A percentile compares a stretch with the other conserved stretches of the same genome.
phyloP scores from a whole-genome alignment of 345 rosid genomes.

The Clausena lansium region DNA sequence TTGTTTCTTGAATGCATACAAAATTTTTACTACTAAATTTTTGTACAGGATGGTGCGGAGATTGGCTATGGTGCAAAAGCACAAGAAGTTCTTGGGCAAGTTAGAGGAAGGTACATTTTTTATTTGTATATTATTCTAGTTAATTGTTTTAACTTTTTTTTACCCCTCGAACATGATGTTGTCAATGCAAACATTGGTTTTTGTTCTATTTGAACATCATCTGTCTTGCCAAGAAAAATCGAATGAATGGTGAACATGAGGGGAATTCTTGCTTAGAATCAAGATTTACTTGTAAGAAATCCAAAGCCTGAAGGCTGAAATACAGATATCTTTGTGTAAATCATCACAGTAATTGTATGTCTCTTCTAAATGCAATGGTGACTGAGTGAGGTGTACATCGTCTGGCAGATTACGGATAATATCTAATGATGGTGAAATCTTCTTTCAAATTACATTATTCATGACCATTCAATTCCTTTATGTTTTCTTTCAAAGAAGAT shows the following conservation, averaged over 20 bases:
- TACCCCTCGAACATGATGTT: no score
- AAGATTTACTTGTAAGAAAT: not conserved
- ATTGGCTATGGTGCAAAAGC: conserved; percentile 94
- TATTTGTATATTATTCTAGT: not conserved
- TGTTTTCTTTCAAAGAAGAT: not conserved
- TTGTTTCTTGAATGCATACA: not conserved
- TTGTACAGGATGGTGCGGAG: conserved; percentile 71
- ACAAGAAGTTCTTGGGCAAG: conserved; percentile 91
- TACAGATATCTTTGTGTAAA: not conserved
- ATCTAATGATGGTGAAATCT: not conserved
- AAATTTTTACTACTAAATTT: not conserved
- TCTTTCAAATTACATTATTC: not conserved
- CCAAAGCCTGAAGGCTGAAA: not conserved
- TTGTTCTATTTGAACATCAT: not conserved
- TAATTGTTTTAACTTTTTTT: not conserved
- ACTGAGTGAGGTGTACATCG: not conserved
- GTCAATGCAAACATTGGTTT: not conserved
- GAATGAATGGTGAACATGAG: not conserved
- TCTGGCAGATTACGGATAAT: not conserved
- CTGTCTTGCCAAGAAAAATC: not conserved
- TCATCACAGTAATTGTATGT: not conserved
- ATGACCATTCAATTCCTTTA: not conserved
- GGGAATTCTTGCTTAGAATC: no score
- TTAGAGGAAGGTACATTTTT: conserved; percentile 74
- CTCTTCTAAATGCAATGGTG: not conserved